phyloP scores from a whole-genome alignment of 768 basidiomycete species.

The Boletus sp. region DNA sequence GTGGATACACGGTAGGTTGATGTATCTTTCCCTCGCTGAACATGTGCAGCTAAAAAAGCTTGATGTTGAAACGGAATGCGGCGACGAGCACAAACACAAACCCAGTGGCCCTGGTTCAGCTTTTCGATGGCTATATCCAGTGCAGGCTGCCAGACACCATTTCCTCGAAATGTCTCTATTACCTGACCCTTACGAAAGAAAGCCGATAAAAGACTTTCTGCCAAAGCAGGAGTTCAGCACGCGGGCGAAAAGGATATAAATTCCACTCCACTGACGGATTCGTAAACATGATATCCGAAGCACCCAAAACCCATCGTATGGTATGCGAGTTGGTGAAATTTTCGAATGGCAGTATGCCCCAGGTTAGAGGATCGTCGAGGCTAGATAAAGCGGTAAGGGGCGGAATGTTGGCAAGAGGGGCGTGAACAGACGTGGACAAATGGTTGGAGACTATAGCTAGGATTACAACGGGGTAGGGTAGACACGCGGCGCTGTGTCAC shows the following conservation, averaged over 20 bases:
- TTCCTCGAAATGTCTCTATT: conserved; percentile 88
- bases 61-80: not conserved
- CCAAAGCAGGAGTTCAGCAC: conserved; percentile 18
- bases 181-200: conserved; percentile 92
- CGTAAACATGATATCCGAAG: conserved; percentile 92
- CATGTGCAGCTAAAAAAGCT: conserved; percentile 70
- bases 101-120: conserved; percentile 84
- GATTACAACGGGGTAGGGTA: conserved; percentile 6
- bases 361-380: conserved; percentile 80
- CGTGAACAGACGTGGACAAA: conserved; percentile 72
- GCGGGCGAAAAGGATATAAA: not conserved
- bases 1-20: conserved; percentile 56
- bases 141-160: conserved; percentile 83
- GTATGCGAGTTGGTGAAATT: conserved; percentile 57
- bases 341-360: conserved; percentile 75
- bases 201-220: conserved; percentile 68
- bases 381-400: conserved; percentile 36
- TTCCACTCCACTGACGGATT: conserved; percentile 62
- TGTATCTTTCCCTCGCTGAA: conserved; percentile 89
- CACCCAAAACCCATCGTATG: conserved; percentile 90
- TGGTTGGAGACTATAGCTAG: conserved; percentile 77
- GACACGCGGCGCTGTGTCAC: conserved; percentile 20
- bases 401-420: not conserved
- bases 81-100: conserved; percentile 35
- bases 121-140: conserved; percentile 80